These are phyloP conservation scores for Canna indica DNA, from an alignment of 176 grass and related monocot genomes.

Conservation along the genomic window DNA sequence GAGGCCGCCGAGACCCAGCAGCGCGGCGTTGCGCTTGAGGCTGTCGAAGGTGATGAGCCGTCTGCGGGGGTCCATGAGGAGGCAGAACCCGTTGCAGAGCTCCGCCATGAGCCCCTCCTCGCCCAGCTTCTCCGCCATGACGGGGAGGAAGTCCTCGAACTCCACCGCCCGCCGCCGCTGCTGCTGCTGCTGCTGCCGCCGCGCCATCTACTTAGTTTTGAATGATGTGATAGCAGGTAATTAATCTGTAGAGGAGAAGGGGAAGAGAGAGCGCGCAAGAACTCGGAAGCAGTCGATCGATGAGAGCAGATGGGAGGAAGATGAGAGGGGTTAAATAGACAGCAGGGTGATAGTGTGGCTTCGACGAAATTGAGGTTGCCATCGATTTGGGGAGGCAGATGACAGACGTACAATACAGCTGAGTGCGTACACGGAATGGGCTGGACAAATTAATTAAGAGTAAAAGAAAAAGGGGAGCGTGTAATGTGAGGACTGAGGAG, in stretches of 20 bases:
- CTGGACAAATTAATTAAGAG: too few relatives aligned
- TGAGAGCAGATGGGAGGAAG: not conserved
- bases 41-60: constrained; percentile 77
- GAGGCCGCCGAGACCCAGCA: constrained; percentile 53
- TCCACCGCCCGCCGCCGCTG: constrained; percentile 5
- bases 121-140: constrained; percentile 86
- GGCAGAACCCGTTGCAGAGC: constrained; percentile 56
- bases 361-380: not conserved
- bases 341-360: not conserved
- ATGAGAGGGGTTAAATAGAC: not conserved
- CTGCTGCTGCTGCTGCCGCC: too few relatives aligned
- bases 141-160: constrained; percentile 97
- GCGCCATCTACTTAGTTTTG: too few relatives aligned
- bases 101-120: constrained; percentile 90
- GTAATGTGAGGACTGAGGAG: too few relatives aligned
- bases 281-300: not conserved
- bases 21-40: constrained; percentile 70
- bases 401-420: not conserved
- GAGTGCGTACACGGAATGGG: not conserved
- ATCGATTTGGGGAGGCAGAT: too few relatives aligned
- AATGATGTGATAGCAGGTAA: too few relatives aligned
- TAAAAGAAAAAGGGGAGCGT: too few relatives aligned
- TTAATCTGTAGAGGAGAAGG: too few relatives aligned
- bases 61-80: constrained; percentile 53
- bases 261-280: too few relatives aligned